Conservation (phyloP, 2,329 filamentous ascomycete species). For the Aspergillus proliferans region DNA sequence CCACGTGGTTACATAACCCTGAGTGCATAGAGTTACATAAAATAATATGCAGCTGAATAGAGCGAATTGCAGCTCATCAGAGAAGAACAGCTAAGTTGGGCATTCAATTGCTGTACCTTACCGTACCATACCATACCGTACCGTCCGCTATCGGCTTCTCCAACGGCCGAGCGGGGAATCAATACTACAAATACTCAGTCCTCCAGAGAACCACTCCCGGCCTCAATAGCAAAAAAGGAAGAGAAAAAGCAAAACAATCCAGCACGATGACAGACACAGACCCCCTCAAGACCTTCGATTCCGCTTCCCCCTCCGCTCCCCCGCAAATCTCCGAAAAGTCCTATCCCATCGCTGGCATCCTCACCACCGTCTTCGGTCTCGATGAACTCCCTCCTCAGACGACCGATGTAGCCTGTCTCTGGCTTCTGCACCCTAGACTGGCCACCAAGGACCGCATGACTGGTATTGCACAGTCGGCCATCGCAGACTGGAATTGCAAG, state of each 20-base stretch:
- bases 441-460: constrained; percentile 67
- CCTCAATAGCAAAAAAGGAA: background rate
- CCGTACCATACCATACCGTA: background rate
- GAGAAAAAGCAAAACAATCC: background rate
- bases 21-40: background rate
- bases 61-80: background rate
- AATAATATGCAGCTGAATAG: background rate
- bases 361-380: constrained; percentile 74
- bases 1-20: background rate
- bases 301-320: constrained; percentile 12
- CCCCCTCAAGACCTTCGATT: constrained; percentile 28
- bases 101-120: background rate
- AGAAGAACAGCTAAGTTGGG: background rate
- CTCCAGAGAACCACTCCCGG: background rate
- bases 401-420: constrained; percentile 66
- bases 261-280: constrained; percentile 11
- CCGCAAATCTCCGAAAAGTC: constrained; percentile 56
- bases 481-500: constrained; percentile 61
- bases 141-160: background rate
- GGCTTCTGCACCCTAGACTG: constrained; percentile 79
- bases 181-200: background rate
- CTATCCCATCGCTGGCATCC: constrained; percentile 69
- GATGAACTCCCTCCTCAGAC: constrained; percentile 59
- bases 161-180: no score
- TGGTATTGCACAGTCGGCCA: constrained; percentile 61